Conservation (phyloP, 2,329 filamentous ascomycete genomes). For the Ophidiomyces ophidiicola region DNA sequence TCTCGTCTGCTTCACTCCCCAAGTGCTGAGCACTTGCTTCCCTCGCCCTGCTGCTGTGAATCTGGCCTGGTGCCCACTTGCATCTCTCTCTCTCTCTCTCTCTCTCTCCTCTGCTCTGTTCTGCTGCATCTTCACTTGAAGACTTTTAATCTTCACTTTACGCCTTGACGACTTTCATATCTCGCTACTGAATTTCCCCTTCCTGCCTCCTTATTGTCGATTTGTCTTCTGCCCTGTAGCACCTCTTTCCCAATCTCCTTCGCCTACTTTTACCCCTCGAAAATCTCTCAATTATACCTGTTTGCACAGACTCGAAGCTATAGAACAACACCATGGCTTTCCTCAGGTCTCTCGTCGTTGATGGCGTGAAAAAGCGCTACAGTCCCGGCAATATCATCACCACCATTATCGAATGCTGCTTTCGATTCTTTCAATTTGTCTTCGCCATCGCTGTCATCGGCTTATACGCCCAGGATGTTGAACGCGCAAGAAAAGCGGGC, state of each 20-base stretch:
- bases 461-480: conserved; percentile 61
- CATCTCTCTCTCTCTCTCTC: conserved; percentile 7
- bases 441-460: conserved; percentile 65
- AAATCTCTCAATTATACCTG: no score
- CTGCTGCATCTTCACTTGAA: neutral
- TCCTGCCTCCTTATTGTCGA: no score
- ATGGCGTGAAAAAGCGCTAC: conserved; percentile 17
- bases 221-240: no score
- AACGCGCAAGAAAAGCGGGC: conserved; percentile 39
- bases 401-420: conserved; percentile 24
- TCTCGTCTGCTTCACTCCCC: conserved; percentile 1
- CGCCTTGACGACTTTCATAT: neutral
- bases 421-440: conserved; percentile 67
- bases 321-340: conserved; percentile 7
- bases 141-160: neutral
- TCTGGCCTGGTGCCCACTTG: conserved; percentile 4
- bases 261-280: no score
- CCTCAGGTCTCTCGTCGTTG: conserved; percentile 16
- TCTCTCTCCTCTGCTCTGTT: neutral
- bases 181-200: neutral
- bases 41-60: neutral
- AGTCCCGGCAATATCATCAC: conserved; percentile 14
- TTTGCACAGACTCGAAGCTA: neutral
- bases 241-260: no score
- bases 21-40: conserved; percentile 9